These are phyloP conservation scores for Claviceps quebecensis DNA, from an alignment of 2,329 filamentous ascomycete genomes.

Conservation along the genomic window DNA sequence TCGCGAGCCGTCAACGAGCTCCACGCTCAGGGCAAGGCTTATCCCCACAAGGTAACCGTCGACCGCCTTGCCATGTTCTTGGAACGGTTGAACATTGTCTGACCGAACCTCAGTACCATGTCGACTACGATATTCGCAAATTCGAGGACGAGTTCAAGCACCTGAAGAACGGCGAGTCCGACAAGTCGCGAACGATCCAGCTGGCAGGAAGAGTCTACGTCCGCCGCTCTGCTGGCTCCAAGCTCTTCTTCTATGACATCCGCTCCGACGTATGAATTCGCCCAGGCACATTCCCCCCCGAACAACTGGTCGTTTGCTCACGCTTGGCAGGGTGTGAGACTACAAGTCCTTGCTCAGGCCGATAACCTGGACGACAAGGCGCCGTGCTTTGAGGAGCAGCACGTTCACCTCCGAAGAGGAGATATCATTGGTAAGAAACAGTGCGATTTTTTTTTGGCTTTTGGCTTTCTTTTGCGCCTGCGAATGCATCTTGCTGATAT, in stretches of 20 bases:
- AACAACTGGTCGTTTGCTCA: neutral
- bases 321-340: conserved; percentile 37
- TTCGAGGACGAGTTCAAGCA: conserved; percentile 66
- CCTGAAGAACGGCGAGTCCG: conserved; percentile 77
- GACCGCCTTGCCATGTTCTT: neutral
- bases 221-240: conserved; percentile 67
- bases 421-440: conserved; percentile 61
- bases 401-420: conserved; percentile 76
- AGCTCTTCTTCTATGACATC: conserved; percentile 79
- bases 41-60: conserved; percentile 59
- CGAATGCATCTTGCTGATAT: neutral
- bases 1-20: conserved; percentile 53
- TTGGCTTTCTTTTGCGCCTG: neutral
- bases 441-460: neutral
- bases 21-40: conserved; percentile 33
- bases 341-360: conserved; percentile 87
- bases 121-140: conserved; percentile 67
- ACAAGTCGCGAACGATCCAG: conserved; percentile 59
- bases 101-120: conserved; percentile 45
- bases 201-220: conserved; percentile 82
- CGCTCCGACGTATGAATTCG: conserved; percentile 19
- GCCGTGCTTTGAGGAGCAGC: conserved; percentile 67
- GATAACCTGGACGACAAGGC: conserved; percentile 58
- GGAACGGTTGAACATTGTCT: neutral
- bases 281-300: neutral